Conservation (phyloP, 2,329 filamentous ascomycete genomes). For the Cercospora brassicicola region DNA sequence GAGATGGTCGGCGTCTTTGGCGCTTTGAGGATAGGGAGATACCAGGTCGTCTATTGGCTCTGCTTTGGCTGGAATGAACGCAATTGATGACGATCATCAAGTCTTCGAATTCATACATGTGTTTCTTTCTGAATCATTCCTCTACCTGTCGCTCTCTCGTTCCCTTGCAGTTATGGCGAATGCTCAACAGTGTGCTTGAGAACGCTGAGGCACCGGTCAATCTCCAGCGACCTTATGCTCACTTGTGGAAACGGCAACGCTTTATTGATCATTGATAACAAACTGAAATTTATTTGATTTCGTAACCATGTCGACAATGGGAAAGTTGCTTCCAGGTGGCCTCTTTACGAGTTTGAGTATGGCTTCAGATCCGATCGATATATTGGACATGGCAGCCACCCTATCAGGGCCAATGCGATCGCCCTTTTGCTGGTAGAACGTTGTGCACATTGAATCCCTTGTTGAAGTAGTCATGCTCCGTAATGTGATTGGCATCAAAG, state of each 20-base stretch:
- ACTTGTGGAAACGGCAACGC: neutral
- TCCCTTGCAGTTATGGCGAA: neutral
- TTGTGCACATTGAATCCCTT: no score
- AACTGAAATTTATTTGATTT: no score
- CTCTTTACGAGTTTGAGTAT: no score
- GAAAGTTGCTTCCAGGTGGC: no score
- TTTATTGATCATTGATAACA: neutral
- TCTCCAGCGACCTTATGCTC: neutral
- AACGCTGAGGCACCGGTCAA: neutral
- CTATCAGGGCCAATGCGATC: no score
- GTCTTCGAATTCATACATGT: neutral
- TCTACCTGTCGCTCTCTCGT: neutral
- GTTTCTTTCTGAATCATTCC: neutral
- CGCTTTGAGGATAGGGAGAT: neutral
- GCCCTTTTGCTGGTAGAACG: no score
- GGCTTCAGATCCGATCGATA: no score
- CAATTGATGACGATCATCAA: neutral
- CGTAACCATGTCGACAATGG: no score
- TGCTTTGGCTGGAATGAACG: neutral
- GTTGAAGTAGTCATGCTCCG: no score
- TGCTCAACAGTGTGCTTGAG: neutral
- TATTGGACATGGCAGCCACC: no score
- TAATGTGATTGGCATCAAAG: no score
- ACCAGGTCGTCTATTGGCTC: neutral
- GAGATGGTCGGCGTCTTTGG: neutral